phyloP scores from a whole-genome alignment of 371 early-diverging fungal genomes.

The Mortierella sp. region DNA sequence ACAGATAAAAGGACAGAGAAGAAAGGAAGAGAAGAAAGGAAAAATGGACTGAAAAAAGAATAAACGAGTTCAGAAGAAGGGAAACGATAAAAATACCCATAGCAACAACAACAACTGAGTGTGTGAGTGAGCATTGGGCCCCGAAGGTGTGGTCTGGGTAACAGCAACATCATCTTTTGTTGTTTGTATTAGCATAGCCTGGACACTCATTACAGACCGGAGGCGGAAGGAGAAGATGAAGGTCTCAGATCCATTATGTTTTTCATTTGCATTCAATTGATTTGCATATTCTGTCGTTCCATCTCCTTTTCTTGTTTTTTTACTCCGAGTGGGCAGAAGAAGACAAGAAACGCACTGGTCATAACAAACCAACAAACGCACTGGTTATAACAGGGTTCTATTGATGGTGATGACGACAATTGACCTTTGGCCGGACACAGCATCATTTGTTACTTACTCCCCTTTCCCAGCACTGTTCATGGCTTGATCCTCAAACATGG shows the following conservation, averaged over 20 bases:
- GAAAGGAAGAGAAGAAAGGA: not conserved
- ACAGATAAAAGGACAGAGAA: not conserved
- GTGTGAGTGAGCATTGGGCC: not conserved
- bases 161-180: not conserved
- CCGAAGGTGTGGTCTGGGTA: constrained; percentile 10
- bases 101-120: not conserved
- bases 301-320: not conserved
- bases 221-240: not conserved
- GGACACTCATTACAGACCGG: not conserved
- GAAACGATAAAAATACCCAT: constrained; percentile 3
- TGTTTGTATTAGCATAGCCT: constrained; percentile 4
- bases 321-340: not conserved
- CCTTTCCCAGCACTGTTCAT: not conserved
- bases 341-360: not conserved
- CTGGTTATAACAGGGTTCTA: too few species aligned
- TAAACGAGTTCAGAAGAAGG: not conserved
- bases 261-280: not conserved
- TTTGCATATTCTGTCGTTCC: not conserved
- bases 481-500: not conserved
- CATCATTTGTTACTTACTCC: not conserved
- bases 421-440: not conserved
- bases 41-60: not conserved
- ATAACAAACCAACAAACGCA: not conserved
- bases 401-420: not conserved
- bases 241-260: not conserved